A percentile compares a stretch with the other conserved stretches of the same genome.
Conservation (phyloP, 2,329 filamentous ascomycete species). For the Ophiosphaerella herpotricha region DNA sequence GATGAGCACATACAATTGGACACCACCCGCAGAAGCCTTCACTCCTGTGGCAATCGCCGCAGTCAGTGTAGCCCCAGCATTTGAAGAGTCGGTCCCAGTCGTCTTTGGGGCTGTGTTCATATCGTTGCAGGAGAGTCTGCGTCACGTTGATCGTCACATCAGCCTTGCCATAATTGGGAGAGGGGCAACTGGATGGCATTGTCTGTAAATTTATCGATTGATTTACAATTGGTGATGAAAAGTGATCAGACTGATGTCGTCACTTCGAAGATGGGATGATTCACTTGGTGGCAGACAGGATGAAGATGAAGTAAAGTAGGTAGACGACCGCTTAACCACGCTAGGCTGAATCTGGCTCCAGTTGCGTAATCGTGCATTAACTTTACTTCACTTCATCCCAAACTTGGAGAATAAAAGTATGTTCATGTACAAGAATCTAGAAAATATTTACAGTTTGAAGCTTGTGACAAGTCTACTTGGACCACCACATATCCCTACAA, state of each 20-base stretch:
- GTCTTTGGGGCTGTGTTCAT: slow-evolving; percentile 34
- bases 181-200: slow-evolving; percentile 22
- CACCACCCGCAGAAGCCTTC: slow-evolving; percentile 51
- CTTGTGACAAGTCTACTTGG: neutral
- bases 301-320: neutral
- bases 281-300: neutral
- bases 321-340: neutral
- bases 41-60: slow-evolving; percentile 44
- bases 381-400: neutral
- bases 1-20: slow-evolving; percentile 41
- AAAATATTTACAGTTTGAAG: slow-evolving; percentile 22
- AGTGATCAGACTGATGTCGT: too few relatives aligned
- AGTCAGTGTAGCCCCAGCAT: slow-evolving; percentile 44
- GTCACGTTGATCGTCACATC: slow-evolving; percentile 24
- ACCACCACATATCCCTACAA: neutral
- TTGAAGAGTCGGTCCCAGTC: slow-evolving; percentile 35
- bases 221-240: neutral
- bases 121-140: slow-evolving; percentile 27
- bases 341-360: neutral
- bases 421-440: slow-evolving; percentile 5
- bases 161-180: slow-evolving; percentile 1
- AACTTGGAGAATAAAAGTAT: neutral
- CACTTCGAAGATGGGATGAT: neutral
- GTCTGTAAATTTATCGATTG: neutral
- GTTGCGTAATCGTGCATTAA: neutral